phyloP scores from a whole-genome alignment of 2,329 filamentous ascomycete genomes.

The Pezicula neosporulosa region DNA sequence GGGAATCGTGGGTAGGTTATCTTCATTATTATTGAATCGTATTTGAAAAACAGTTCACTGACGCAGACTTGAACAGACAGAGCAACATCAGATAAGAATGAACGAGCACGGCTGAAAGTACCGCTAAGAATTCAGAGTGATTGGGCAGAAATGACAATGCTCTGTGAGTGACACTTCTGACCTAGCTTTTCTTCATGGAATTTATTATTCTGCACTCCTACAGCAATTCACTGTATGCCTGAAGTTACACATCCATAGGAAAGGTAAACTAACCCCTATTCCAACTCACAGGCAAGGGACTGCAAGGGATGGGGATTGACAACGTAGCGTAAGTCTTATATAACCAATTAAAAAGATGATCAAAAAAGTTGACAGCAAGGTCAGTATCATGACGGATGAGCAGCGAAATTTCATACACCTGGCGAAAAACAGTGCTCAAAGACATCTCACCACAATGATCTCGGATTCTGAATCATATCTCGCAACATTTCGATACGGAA shows the following conservation, averaged over 20 bases:
- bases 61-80: neutral
- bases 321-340: conserved; percentile 34
- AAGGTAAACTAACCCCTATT: no score
- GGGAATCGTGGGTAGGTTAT: conserved; percentile 29
- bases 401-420: conserved; percentile 44
- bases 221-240: no score
- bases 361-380: neutral
- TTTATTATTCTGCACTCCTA: no score
- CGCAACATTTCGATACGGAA: conserved; percentile 47
- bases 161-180: conserved; percentile 22
- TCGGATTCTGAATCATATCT: conserved; percentile 43
- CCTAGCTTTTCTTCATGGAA: no score
- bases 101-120: conserved; percentile 33
- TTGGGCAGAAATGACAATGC: conserved; percentile 48
- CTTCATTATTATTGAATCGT: neutral
- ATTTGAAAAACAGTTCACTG: neutral
- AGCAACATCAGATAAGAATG: neutral
- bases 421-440: conserved; percentile 46
- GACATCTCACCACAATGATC: conserved; percentile 46
- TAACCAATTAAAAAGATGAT: neutral
- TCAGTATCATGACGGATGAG: conserved; percentile 41
- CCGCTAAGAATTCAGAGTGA: conserved; percentile 49
- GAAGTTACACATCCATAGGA: no score
- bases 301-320: conserved; percentile 44
- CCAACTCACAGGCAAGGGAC: conserved; percentile 31